These are phyloP conservation scores for Picea abies DNA, from an alignment of 83 land plant species.

Conservation along the genomic window DNA sequence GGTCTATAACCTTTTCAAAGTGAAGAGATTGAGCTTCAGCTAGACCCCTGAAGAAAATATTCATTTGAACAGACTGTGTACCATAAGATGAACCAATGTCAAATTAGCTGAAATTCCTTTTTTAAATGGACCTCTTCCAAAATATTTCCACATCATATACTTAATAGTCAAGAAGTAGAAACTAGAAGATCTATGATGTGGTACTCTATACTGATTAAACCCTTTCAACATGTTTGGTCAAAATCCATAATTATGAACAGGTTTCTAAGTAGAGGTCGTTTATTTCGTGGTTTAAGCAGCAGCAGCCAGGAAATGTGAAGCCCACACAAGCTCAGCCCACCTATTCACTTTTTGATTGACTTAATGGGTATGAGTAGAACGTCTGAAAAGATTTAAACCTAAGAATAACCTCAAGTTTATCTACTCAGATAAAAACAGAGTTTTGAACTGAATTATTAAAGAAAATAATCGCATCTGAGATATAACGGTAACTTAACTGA, in stretches of 20 bases:
- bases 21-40: neutral
- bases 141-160: neutral
- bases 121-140: neutral
- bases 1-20: neutral
- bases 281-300: neutral
- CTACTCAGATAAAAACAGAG: too few relatives aligned
- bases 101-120: neutral
- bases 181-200: neutral
- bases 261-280: neutral
- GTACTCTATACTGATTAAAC: neutral
- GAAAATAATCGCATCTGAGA: too few relatives aligned
- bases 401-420: neutral
- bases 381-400: neutral
- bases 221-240: neutral
- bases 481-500: too few relatives aligned
- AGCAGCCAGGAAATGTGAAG: neutral
- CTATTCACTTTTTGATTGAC: neutral
- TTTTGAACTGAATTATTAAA: too few relatives aligned
- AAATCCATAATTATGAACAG: neutral
- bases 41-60: conserved; percentile 1
- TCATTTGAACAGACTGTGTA: neutral
- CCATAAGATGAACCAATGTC: neutral
- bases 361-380: neutral
- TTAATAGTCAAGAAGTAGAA: neutral
- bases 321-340: conserved; percentile 1